phyloP scores from a whole-genome alignment of 2,329 filamentous ascomycete species.

The Epichloe uncinata region DNA sequence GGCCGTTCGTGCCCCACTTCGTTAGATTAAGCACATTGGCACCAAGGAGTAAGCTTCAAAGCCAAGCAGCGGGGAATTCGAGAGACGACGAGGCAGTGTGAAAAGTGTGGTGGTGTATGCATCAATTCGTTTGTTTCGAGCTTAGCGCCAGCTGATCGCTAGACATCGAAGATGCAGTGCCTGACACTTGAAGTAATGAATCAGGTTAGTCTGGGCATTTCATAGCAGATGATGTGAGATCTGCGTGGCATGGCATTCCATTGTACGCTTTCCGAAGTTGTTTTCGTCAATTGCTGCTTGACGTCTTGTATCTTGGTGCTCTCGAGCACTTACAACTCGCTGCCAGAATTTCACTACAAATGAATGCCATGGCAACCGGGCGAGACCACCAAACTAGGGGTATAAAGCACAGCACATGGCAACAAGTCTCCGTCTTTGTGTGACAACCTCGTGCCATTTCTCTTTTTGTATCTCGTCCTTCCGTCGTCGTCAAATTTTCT shows the following conservation, averaged over 20 bases:
- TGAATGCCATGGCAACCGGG: background rate
- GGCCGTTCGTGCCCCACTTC: background rate
- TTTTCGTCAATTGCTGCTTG: background rate
- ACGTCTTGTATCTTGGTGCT: background rate
- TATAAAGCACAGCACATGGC: conserved; percentile 1
- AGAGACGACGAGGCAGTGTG: background rate
- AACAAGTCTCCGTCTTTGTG: background rate
- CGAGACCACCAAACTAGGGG: background rate
- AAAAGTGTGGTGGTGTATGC: background rate
- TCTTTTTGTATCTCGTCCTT: background rate
- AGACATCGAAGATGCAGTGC: background rate
- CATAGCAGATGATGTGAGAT: background rate
- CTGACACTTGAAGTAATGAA: background rate
- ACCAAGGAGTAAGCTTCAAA: background rate
- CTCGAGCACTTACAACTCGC: background rate
- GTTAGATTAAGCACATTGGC: background rate
- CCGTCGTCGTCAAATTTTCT: background rate
- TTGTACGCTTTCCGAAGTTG: background rate
- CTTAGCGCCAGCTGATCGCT: background rate
- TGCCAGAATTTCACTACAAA: background rate
- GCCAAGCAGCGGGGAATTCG: background rate
- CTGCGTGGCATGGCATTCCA: background rate
- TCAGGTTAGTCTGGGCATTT: background rate
- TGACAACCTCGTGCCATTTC: too few relatives aligned
- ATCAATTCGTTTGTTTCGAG: background rate